Conservation (phyloP, 495 filamentous ascomycete species). For the Pyrenula aspistea region DNA sequence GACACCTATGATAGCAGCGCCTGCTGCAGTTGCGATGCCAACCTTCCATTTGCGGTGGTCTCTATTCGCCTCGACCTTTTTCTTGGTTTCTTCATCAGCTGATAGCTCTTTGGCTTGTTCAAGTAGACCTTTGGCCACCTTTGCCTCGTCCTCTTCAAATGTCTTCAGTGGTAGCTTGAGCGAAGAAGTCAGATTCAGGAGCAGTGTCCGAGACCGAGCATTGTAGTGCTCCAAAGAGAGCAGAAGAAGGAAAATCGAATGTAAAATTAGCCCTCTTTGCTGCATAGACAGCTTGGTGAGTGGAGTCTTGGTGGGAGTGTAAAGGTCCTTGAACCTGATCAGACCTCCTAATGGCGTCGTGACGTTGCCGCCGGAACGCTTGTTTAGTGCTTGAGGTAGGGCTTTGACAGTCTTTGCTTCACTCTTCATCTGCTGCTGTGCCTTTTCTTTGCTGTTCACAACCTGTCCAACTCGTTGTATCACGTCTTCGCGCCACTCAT, state of each 20-base stretch:
- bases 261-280: constrained; percentile 34
- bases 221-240: constrained; percentile 74
- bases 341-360: constrained; percentile 3
- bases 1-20: constrained; percentile 66
- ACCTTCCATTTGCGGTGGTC: constrained; percentile 64
- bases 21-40: constrained; percentile 67
- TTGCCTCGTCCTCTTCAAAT: constrained; percentile 59
- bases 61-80: constrained; percentile 56
- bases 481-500: constrained; percentile 52
- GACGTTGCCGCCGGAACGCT: constrained; percentile 2
- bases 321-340: constrained; percentile 26
- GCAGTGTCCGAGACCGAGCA: constrained; percentile 61
- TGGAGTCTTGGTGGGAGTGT: constrained; percentile 31
- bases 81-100: constrained; percentile 52
- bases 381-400: constrained; percentile 1
- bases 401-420: not conserved
- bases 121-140: constrained; percentile 62
- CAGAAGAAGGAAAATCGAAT: constrained; percentile 58
- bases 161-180: constrained; percentile 51
- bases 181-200: constrained; percentile 58
- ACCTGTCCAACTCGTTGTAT: constrained; percentile 51
- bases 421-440: constrained; percentile 8
- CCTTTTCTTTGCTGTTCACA: constrained; percentile 44
- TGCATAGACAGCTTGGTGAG: constrained; percentile 27
- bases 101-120: constrained; percentile 60